phyloP scores from a whole-genome alignment of 139 green algal genomes.

The Chlorella sp. region DNA sequence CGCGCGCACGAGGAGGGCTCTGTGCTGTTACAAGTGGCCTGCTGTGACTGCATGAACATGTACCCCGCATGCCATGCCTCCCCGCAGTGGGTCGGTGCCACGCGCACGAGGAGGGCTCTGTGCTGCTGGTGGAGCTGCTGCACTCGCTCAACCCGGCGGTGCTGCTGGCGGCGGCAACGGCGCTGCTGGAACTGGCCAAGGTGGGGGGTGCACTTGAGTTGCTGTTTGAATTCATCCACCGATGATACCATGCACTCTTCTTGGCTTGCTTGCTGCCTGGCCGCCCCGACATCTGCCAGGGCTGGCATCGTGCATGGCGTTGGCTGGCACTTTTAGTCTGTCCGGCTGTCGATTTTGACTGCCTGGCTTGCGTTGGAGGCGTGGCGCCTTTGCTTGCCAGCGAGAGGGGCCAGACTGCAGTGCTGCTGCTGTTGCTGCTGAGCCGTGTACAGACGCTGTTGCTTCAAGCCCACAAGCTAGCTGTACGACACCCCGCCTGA shows the following conservation, averaged over 20 bases:
- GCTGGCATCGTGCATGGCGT: too few relatives aligned
- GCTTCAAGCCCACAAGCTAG: background rate
- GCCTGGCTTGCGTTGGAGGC: too few relatives aligned
- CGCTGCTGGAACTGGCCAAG: constrained; percentile 40
- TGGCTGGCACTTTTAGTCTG: background rate
- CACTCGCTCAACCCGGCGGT: background rate
- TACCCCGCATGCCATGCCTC: too few relatives aligned
- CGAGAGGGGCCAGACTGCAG: too few relatives aligned
- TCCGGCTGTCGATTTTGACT: too few relatives aligned
- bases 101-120: constrained; percentile 9
- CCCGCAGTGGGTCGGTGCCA: constrained; percentile 27
- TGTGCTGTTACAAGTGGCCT: too few relatives aligned
- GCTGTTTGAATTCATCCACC: background rate
- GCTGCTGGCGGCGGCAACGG: constrained; percentile 31
- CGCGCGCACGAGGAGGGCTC: constrained; percentile 27
- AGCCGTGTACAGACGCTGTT: too few relatives aligned
- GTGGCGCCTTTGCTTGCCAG: too few relatives aligned
- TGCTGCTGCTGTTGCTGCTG: background rate
- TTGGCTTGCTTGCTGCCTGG: background rate
- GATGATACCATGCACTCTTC: too few relatives aligned
- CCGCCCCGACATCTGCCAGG: too few relatives aligned
- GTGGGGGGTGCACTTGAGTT: background rate
- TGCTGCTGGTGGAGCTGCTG: constrained; percentile 41
- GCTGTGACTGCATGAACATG: too few relatives aligned
- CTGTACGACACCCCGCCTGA: background rate